Evolutionary conservation across 2,329 filamentous ascomycete genomes (phyloP), one percentile per base, ranked within the genome.

Genomic region (Neocatenulostroma microsporum): DNA sequence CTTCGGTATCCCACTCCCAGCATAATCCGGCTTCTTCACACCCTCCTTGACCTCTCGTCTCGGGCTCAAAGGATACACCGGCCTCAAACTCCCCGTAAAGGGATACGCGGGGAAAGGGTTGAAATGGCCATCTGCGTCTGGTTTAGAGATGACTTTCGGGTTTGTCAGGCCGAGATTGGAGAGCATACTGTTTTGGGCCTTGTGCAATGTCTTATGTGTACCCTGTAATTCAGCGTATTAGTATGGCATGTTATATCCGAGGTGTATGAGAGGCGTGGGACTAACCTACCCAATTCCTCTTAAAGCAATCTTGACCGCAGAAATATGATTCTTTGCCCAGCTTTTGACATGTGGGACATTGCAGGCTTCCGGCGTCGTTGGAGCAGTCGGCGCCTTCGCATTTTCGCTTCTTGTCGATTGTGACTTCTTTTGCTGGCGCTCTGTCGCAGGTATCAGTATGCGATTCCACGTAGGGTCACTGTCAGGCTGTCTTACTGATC

Each of bases 251-350:
- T 29, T 14, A 18, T n/a, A n/a, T n/a, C n/a, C n/a, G n/a, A n/a
- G n/a, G n/a, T n/a, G n/a, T n/a, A n/a, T n/a, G n/a, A n/a, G 13
- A 12, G 19, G 12, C 27, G 20, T 14, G 9, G 25, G 42, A 55
- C 49, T 53, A 42, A 58, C 58, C 49, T 78, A 96, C 91, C 91
- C 91, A 98, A 70, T 87, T 98, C 63, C 80, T 82, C 73, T 95
- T 96, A 69, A 98, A 98, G 71, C 91, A 98, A 53, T 96, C 91
- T 63, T 98, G 91, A 19, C 87, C 87, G 70, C 91, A 98, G 68
- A 96, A 98, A 66, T 80, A 95, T 68, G 86, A 94, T 57, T 91
- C 85, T 58, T 88, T 81, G 36, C 82, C 84, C 30, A 88, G 69
- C 66, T 94, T 95, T 55, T 95, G 73, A 61, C 91, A 98, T 33